Base-by-base conservation (phyloP, 2,329 filamentous ascomycete genomes). In the Cordyceps militaris region DNA sequence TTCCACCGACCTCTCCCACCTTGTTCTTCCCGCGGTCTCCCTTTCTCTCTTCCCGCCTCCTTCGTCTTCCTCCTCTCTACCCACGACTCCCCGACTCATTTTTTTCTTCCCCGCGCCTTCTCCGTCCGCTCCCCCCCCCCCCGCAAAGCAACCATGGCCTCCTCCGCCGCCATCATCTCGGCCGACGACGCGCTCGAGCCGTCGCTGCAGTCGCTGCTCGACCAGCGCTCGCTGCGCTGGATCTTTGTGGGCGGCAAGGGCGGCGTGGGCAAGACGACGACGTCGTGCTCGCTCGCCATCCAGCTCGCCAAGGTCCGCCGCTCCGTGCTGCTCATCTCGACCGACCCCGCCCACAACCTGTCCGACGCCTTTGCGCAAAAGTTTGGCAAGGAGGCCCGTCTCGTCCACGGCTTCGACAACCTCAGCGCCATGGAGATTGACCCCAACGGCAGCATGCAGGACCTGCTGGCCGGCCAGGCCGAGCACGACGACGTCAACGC, bases 351-450 rank as follows among this genome's bases (percentile, higher is more conserved):
- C 54, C 94, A 99, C 82, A 99, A 99, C 76, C 82, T 99, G 62
- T 94, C 89, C 66, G 94, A 99, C 77, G 94, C 94, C 61, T 99
- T 99, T 75, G 91, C 90, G 65, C 93, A 99, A 75, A 99, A 99
- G 77, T 99, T 99, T 69, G 94, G 94, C 78, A 99, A 99, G 80
- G 94, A 99, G 74, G 94, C 94, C 56, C 86, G 91, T 62, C 84
- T 96, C 40, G 82, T 99, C 63, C 87, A 96, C 66, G 94, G 94
- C 65, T 97, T 96, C 69, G 84, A 87, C 34, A 97, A 97, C 73
- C 79, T 99, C 64, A 95, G 90, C 70, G 94, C 94, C 62, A 99
- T 99, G 94, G 94, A 99, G 76, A 97, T 99, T 66, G 94, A 99
- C 69, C 94, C 94, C 55, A 97, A 96, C 70, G 94, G 93, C 49